Evolutionary conservation across 2,329 filamentous ascomycete genomes (phyloP), one percentile per base, ranked within the genome.

Genomic region (Talaromyces piceae): DNA sequence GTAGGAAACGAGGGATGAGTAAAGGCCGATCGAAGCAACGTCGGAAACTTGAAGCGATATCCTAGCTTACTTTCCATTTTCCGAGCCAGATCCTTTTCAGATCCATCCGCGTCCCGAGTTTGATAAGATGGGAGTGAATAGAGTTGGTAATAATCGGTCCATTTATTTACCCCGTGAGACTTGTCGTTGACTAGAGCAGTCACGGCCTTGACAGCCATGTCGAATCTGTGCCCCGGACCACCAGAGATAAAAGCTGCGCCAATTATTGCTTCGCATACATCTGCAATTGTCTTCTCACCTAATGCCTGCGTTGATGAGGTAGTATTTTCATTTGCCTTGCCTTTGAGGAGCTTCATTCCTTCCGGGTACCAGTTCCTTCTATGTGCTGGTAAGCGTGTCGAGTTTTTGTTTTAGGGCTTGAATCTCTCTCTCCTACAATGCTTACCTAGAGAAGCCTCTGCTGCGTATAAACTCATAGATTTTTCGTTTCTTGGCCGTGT

Each of bases 241-340:
- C 79, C 72, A 5, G 78, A 71, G 37, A 84, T 83, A 46, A 82
- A 74, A 0, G 91, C 86, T 2, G 91, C 93, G 5, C 91, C 93
- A 45, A 98, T 97, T 51, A 96, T 72, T 0, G 93, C 91, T 65
- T 97, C 93, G 54, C 88, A 95, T 0, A 97, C 90, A 67, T 97
- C 93, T 3, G 93, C 91, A 61, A 95, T 85, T 1, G 87, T 86
- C 73, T 98, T 98, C 68, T 95, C 87, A 0, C 83, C 84, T 2
- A 98, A 77, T 0, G 72, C 73, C 62, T 96, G 91, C 8, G 71
- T 63, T 2, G 61, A 57, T 5, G 56, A 59, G 18, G 68, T 74
- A 52, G 72, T 75, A 49, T 71, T 74, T 54, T 76, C 80, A 41
- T 74, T 71, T 4, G 76, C 73, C 61, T 91, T 94, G 26, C 91